Evolutionary conservation across 2,329 filamentous ascomycete species (phyloP).

Genomic region (Mycosphaerella arachidis): DNA sequence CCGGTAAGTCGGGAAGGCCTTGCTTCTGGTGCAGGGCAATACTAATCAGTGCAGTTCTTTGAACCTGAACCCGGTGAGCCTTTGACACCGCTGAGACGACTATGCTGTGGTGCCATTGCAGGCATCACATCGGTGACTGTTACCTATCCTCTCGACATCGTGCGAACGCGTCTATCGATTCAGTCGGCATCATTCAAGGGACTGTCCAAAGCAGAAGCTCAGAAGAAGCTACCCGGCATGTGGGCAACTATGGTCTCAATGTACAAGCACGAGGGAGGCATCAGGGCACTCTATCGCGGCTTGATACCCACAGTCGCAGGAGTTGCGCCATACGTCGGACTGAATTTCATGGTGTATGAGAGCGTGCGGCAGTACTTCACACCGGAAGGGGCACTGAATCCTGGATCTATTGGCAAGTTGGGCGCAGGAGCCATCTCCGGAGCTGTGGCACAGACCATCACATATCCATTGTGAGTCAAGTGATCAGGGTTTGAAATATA

Average conservation of each 20-base stretch:
- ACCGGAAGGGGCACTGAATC: conserved; percentile 80
- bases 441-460: conserved; percentile 93
- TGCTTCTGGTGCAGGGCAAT: not conserved
- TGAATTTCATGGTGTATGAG: conserved; percentile 99
- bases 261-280: conserved; percentile 86
- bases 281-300: conserved; percentile 83
- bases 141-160: conserved; percentile 96
- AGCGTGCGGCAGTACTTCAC: conserved; percentile 79
- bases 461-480: conserved; percentile 83
- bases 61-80: conserved; percentile 70
- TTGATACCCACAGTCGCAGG: conserved; percentile 92
- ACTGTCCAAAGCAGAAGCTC: conserved; percentile 57
- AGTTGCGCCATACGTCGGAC: conserved; percentile 91
- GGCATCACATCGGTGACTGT: conserved; percentile 92
- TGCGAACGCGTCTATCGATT: conserved; percentile 90
- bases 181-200: conserved; percentile 92
- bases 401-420: conserved; percentile 73
- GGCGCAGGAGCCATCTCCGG: conserved; percentile 90
- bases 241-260: conserved; percentile 75
- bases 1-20: conserved; percentile 54
- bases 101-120: conserved; percentile 85
- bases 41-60: conserved; percentile 55
- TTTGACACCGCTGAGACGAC: conserved; percentile 66
- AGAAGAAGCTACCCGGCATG: conserved; percentile 76
- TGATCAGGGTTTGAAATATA: not conserved